Conservation (phyloP, 441 rosid species). For the Adansonia grandidieri region DNA sequence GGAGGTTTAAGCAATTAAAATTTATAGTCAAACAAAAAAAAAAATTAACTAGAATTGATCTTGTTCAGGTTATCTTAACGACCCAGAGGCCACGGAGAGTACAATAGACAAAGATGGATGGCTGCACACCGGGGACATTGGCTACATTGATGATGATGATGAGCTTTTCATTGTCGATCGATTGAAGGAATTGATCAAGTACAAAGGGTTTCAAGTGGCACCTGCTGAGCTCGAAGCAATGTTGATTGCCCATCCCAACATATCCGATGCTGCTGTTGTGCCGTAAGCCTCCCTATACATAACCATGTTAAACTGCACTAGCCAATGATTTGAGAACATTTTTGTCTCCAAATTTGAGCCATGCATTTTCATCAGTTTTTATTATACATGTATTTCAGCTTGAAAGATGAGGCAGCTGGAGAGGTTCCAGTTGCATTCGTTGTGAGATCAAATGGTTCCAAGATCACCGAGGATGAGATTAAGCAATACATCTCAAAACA, state of each 20-base stretch:
- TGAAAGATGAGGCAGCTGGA: slow-evolving; percentile 77
- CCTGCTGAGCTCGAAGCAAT: slow-evolving; percentile 92
- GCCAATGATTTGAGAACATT: neutral
- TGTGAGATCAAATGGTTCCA: slow-evolving; percentile 61
- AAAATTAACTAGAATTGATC: neutral
- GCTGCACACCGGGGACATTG: slow-evolving; percentile 84
- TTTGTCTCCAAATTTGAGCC: neutral
- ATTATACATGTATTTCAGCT: slow-evolving; percentile 37
- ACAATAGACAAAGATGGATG: slow-evolving; percentile 83
- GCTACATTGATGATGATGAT: slow-evolving; percentile 74
- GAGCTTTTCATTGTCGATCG: slow-evolving; percentile 87
- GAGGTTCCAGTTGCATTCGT: slow-evolving; percentile 84
- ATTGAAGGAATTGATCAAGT: slow-evolving; percentile 79
- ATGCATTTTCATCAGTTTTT: neutral
- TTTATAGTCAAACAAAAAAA: slow-evolving; percentile 12
- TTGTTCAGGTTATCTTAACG: slow-evolving; percentile 65
- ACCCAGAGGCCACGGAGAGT: slow-evolving; percentile 57
- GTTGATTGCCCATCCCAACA: slow-evolving; percentile 60
- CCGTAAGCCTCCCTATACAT: slow-evolving; percentile 48
- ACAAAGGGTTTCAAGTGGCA: slow-evolving; percentile 89
- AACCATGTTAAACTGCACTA: neutral
- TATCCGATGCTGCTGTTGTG: slow-evolving; percentile 81
- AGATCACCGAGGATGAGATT: slow-evolving; percentile 65
- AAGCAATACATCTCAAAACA: slow-evolving; percentile 68
- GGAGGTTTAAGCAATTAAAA: too few relatives aligned